A percentile compares a stretch with the other conserved stretches of the same genome.
phyloP scores from a whole-genome alignment of 177 flowering plant species.

The Tripterygium wilfordii region DNA sequence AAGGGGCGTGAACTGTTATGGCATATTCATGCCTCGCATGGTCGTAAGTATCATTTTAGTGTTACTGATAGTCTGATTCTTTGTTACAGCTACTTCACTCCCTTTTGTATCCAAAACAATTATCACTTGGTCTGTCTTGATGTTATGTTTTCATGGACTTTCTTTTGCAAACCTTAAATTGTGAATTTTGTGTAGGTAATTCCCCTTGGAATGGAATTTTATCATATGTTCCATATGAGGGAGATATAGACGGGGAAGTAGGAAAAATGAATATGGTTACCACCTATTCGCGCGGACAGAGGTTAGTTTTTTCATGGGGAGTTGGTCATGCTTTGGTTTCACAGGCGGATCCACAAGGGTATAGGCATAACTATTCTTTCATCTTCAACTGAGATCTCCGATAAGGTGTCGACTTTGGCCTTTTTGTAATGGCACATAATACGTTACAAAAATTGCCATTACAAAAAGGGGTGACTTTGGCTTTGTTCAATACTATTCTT shows the following conservation, averaged over 20 bases:
- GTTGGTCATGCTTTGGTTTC: no score
- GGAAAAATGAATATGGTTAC: constrained; percentile 69
- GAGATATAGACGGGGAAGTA: constrained; percentile 70
- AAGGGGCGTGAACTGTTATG: constrained; percentile 84
- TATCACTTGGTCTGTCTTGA: background rate
- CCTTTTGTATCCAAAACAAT: background rate
- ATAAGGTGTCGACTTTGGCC: background rate
- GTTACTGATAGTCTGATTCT: background rate
- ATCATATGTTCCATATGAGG: constrained; percentile 79
- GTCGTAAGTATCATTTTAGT: constrained; percentile 49
- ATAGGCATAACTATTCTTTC: no score
- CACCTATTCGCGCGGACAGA: constrained; percentile 92
- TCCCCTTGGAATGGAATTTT: constrained; percentile 97
- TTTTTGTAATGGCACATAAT: constrained; percentile 55
- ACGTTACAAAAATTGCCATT: no score
- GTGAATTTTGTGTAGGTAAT: no score
- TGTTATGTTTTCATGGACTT: no score
- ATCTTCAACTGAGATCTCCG: no score
- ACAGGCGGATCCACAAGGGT: no score
- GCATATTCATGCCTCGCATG: constrained; percentile 98
- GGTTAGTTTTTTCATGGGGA: constrained; percentile 39
- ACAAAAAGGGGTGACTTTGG: no score
- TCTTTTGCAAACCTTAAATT: no score
- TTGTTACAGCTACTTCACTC: background rate
- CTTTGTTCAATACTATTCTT: no score